phyloP scores from a whole-genome alignment of 1,284 basidiomycete genomes.

The Pisolithus thermaeus region DNA sequence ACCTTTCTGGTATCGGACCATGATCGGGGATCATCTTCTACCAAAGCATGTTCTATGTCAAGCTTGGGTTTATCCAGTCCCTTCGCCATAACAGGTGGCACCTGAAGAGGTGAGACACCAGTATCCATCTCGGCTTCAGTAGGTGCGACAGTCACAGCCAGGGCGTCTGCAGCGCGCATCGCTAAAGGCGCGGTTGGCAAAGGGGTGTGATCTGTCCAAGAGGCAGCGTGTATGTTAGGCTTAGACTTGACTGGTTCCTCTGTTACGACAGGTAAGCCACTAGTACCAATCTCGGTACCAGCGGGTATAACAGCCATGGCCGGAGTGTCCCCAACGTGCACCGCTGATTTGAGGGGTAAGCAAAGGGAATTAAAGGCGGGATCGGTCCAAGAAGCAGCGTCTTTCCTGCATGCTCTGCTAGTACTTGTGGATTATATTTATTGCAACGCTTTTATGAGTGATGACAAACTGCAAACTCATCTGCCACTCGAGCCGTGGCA shows the following conservation, averaged over 20 bases:
- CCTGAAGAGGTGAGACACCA: neutral
- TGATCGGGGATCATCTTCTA: conserved; percentile 71
- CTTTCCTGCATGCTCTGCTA: too few species aligned
- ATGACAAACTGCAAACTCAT: too few species aligned
- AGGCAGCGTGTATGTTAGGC: neutral
- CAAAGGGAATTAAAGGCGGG: too few species aligned
- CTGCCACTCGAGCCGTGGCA: too few species aligned
- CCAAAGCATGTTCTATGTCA: conserved; percentile 64
- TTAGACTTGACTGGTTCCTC: neutral
- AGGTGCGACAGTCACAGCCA: neutral
- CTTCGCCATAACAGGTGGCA: neutral
- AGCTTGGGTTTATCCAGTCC: conserved; percentile 1
- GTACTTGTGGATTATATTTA: too few species aligned
- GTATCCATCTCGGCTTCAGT: neutral
- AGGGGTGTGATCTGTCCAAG: too few species aligned
- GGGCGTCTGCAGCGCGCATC: neutral
- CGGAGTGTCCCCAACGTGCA: neutral
- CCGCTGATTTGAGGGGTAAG: too few species aligned
- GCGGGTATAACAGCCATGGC: neutral
- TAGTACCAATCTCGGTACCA: neutral
- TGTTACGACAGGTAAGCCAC: neutral
- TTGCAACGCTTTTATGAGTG: too few species aligned
- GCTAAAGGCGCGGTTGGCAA: too few species aligned
- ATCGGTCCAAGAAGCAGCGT: too few species aligned
- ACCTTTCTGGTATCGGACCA: conserved; percentile 73